These are phyloP conservation scores for Ogataea pignaliae DNA, from an alignment of 805 yeast species.

Conservation along the genomic window DNA sequence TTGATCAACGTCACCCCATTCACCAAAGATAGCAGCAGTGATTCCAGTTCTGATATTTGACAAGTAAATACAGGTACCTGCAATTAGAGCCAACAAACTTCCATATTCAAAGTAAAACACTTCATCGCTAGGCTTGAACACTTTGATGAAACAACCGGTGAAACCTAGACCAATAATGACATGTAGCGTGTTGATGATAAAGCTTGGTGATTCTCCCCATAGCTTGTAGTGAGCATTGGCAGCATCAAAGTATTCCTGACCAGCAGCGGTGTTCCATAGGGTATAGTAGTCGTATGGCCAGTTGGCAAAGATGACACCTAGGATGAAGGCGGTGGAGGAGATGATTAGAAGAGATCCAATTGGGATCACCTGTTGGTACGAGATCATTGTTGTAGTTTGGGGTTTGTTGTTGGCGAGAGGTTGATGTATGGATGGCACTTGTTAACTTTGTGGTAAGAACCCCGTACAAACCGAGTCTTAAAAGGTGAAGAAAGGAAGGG, in stretches of 20 bases:
- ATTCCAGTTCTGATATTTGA: slow-evolving; percentile 84
- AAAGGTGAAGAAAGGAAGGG: too few species aligned
- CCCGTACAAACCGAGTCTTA: too few species aligned
- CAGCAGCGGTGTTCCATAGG: slow-evolving; percentile 55
- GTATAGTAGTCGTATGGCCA: slow-evolving; percentile 78
- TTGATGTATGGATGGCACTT: too few species aligned
- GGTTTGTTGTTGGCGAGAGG: neutral
- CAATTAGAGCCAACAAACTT: slow-evolving; percentile 65
- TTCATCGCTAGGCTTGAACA: slow-evolving; percentile 84
- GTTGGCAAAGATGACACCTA: slow-evolving; percentile 76
- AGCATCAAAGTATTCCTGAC: slow-evolving; percentile 48
- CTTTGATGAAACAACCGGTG: slow-evolving; percentile 66
- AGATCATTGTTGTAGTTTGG: slow-evolving; percentile 10
- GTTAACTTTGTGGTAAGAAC: too few species aligned
- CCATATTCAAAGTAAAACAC: slow-evolving; percentile 88
- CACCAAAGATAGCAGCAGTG: slow-evolving; percentile 59
- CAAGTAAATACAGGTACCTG: slow-evolving; percentile 72
- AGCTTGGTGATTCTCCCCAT: slow-evolving; percentile 64
- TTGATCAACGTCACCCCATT: slow-evolving; percentile 93
- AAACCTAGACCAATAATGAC: slow-evolving; percentile 60
- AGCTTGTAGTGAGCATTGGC: slow-evolving; percentile 71
- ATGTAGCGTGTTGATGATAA: slow-evolving; percentile 60
- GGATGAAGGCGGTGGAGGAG: slow-evolving; percentile 59
- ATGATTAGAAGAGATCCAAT: slow-evolving; percentile 27
- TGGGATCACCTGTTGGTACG: slow-evolving; percentile 32